A percentile compares a stretch with the other conserved stretches of the same genome.
phyloP scores from a whole-genome alignment of 345 rosid species.

The Hirschfeldia incana region DNA sequence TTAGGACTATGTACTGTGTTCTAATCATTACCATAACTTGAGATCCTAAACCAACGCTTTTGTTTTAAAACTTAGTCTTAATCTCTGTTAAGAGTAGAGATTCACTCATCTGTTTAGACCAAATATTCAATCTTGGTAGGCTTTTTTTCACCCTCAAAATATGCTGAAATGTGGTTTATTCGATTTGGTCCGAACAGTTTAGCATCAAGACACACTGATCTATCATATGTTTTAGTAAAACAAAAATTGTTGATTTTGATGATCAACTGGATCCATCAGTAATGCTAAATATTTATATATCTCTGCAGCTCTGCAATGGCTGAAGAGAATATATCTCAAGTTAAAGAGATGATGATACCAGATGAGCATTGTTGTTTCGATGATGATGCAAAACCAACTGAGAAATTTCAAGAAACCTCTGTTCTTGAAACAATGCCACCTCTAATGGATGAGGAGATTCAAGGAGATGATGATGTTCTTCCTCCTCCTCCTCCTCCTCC shows the following conservation, averaged over 20 bases:
- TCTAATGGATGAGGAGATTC: not conserved
- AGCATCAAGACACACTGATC: conserved; percentile 20
- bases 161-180: not conserved
- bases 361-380: conserved; percentile 32
- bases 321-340: conserved; percentile 35
- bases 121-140: conserved; percentile 1
- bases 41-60: conserved; percentile 20
- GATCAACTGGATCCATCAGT: not conserved
- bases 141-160: conserved; percentile 1
- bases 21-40: conserved; percentile 1
- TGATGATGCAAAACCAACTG: conserved; percentile 20
- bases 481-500: conserved; percentile 6
- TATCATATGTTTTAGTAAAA: not conserved
- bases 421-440: conserved; percentile 16
- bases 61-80: not conserved
- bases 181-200: conserved; percentile 1
- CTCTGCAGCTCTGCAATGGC: conserved; percentile 31
- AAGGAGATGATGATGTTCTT: conserved; percentile 10
- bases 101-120: not conserved
- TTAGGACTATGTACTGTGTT: not conserved
- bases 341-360: conserved; percentile 7
- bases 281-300: not conserved
- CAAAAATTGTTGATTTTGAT: not conserved
- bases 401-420: conserved; percentile 10
- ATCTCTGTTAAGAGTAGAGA: not conserved